Evolutionary conservation across 495 filamentous ascomycete species (phyloP).

Genomic region (Recurvomyces mirabilis): DNA sequence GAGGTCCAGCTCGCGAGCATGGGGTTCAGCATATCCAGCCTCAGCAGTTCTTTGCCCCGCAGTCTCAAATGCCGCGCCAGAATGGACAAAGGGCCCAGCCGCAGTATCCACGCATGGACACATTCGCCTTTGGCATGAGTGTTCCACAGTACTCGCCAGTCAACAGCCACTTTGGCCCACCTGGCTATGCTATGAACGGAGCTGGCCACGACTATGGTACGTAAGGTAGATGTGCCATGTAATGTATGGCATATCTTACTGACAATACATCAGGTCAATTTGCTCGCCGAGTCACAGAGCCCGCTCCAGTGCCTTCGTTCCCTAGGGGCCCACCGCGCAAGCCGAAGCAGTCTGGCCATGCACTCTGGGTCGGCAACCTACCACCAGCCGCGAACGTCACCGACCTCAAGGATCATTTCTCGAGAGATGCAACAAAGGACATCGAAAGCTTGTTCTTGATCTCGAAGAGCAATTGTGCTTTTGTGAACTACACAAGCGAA

Average conservation of each 20-base stretch:
- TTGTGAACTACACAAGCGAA: conserved; percentile 90
- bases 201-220: neutral
- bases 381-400: conserved; percentile 69
- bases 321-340: conserved; percentile 86
- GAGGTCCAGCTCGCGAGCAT: neutral
- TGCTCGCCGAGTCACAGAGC: conserved; percentile 9
- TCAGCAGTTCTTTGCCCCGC: neutral
- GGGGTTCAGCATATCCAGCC: neutral
- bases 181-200: neutral
- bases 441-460: conserved; percentile 91
- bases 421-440: conserved; percentile 60
- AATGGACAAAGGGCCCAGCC: neutral
- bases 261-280: conserved; percentile 3
- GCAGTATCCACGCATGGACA: neutral
- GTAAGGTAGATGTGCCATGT: neutral
- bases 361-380: conserved; percentile 93
- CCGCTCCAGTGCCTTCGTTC: conserved; percentile 27
- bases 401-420: conserved; percentile 83
- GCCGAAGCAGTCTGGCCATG: conserved; percentile 84
- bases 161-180: conserved; percentile 3
- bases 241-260: neutral
- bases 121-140: neutral
- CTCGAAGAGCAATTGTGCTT: conserved; percentile 95
- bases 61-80: neutral
- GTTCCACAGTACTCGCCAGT: conserved; percentile 4